Conservation (phyloP, 805 yeast species). For the Teunomyces tritomae region DNA sequence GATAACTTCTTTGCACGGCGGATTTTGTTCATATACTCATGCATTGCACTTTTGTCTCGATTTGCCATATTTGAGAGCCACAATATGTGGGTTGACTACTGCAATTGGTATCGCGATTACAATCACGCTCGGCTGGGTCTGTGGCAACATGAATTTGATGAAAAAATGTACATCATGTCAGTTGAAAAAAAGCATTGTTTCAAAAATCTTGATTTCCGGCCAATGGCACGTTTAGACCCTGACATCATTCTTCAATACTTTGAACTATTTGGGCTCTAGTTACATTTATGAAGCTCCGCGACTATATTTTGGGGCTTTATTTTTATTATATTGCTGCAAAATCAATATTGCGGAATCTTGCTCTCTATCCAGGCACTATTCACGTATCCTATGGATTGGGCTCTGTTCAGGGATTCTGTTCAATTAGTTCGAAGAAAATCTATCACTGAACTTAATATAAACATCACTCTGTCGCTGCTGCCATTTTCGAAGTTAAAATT, state of each 20-base stretch:
- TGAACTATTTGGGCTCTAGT: background rate
- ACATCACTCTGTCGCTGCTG: too few species aligned
- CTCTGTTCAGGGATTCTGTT: too few species aligned
- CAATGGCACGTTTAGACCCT: constrained; percentile 4
- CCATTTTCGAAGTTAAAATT: too few species aligned
- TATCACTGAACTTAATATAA: too few species aligned
- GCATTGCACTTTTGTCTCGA: constrained; percentile 17
- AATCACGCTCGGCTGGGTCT: constrained; percentile 8
- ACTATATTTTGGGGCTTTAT: background rate
- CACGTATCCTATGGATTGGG: too few species aligned
- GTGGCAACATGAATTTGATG: constrained; percentile 15
- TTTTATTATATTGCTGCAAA: background rate
- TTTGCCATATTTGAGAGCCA: constrained; percentile 18
- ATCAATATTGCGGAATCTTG: background rate
- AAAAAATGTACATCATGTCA: constrained; percentile 7
- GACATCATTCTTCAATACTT: background rate
- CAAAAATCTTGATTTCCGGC: background rate
- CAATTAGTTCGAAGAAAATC: too few species aligned
- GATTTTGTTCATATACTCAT: constrained; percentile 19
- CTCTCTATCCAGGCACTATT: too few species aligned
- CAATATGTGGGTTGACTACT: constrained; percentile 31
- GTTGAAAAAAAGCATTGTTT: background rate
- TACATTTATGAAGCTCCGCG: too few species aligned
- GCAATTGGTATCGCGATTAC: constrained; percentile 17
- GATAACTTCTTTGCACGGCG: constrained; percentile 25